These are phyloP conservation scores for Aspergillus viridinutans DNA, from an alignment of 2,329 filamentous ascomycete species.

Conservation along the genomic window DNA sequence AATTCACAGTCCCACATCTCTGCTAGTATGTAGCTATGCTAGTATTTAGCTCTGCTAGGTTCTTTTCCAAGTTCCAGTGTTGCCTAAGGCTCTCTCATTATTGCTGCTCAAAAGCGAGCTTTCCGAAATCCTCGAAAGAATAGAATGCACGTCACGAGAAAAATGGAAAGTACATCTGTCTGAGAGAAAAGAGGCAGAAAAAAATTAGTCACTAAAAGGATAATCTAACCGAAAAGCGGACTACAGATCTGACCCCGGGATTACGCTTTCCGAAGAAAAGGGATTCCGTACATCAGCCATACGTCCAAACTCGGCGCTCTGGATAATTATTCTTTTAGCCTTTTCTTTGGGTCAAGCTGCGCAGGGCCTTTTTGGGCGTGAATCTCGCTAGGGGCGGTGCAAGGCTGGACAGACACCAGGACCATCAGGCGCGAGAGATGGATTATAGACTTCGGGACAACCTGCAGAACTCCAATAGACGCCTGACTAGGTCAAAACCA, in stretches of 20 bases:
- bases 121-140: neutral
- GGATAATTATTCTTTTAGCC: neutral
- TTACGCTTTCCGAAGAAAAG: neutral
- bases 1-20: neutral
- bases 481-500: neutral
- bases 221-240: neutral
- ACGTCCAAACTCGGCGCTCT: neutral
- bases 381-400: neutral
- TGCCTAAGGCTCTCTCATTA: neutral
- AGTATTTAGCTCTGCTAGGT: too few species aligned
- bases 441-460: neutral
- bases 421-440: neutral
- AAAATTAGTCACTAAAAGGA: neutral
- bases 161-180: neutral
- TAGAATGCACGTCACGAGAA: neutral
- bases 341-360: neutral
- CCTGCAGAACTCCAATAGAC: neutral
- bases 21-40: too few species aligned
- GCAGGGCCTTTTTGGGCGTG: neutral
- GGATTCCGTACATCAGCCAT: neutral
- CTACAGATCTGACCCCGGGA: neutral
- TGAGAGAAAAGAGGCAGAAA: neutral
- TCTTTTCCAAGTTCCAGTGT: too few species aligned
- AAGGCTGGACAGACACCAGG: neutral
- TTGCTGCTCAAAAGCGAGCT: neutral